Evolutionary conservation across 352 stramenopile species (phyloP).

Genomic region (Lagenidium giganteum): DNA sequence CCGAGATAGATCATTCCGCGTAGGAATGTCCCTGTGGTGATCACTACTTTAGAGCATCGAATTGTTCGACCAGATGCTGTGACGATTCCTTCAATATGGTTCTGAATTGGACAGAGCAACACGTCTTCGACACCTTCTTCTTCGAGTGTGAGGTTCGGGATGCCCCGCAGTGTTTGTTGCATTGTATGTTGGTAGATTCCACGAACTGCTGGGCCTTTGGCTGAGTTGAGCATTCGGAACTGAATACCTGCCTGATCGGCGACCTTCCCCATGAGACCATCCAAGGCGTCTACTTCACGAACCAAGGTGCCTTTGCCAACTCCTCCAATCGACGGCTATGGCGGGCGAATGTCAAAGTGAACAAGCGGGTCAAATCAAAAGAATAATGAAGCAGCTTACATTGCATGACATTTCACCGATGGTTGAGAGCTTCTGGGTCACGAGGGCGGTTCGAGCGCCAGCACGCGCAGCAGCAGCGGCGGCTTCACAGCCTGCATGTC

Average conservation of each 20-base stretch:
- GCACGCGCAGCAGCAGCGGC: slow-evolving; percentile 79
- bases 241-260: slow-evolving; percentile 96
- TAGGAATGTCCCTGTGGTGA: slow-evolving; percentile 98
- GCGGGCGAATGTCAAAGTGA: slow-evolving; percentile 1
- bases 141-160: slow-evolving; percentile 89
- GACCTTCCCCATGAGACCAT: slow-evolving; percentile 96
- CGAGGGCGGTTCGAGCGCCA: slow-evolving; percentile 92
- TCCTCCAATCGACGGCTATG: slow-evolving; percentile 94
- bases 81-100: slow-evolving; percentile 57
- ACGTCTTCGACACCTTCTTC: slow-evolving; percentile 96
- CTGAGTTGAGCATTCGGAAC: slow-evolving; percentile 96
- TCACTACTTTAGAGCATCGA: slow-evolving; percentile 74
- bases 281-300: slow-evolving; percentile 96
- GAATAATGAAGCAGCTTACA: slow-evolving; percentile 31
- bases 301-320: slow-evolving; percentile 99
- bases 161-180: slow-evolving; percentile 72
- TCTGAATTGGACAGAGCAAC: slow-evolving; percentile 71
- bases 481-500: slow-evolving; percentile 90
- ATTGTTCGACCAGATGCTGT: slow-evolving; percentile 53
- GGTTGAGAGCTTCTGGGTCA: slow-evolving; percentile 95
- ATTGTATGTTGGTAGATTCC: slow-evolving; percentile 95
- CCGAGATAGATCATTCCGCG: slow-evolving; percentile 96
- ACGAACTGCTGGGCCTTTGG: slow-evolving; percentile 88
- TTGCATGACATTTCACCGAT: slow-evolving; percentile 99
- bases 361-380: background rate